These are phyloP conservation scores for Aspergillus pseudoterreus DNA, from an alignment of 2,329 filamentous ascomycete species.

Conservation along the genomic window DNA sequence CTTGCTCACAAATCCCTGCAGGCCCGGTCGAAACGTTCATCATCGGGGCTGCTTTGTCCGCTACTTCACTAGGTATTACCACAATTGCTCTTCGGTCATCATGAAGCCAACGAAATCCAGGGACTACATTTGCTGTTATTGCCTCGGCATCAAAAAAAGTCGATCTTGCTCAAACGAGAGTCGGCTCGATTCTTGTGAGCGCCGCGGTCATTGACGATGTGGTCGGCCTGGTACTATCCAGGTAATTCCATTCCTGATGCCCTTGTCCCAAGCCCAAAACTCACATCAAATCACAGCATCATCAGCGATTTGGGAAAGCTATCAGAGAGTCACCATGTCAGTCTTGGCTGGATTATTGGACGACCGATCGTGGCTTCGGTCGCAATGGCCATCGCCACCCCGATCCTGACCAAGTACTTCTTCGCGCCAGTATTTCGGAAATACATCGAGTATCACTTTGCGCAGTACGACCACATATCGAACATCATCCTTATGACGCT, in stretches of 20 bases:
- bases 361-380: slow-evolving; percentile 38
- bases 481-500: slow-evolving; percentile 35
- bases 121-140: slow-evolving; percentile 30
- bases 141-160: slow-evolving; percentile 29
- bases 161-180: slow-evolving; percentile 41
- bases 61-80: slow-evolving; percentile 25
- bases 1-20: neutral
- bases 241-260: slow-evolving; percentile 10
- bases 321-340: slow-evolving; percentile 14
- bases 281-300: slow-evolving; percentile 20
- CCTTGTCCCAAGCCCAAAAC: neutral
- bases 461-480: slow-evolving; percentile 29
- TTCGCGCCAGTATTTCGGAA: slow-evolving; percentile 37
- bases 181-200: slow-evolving; percentile 45
- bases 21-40: slow-evolving; percentile 32
- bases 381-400: slow-evolving; percentile 33
- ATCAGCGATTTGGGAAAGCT: slow-evolving; percentile 28
- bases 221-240: slow-evolving; percentile 39
- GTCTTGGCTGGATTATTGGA: slow-evolving; percentile 37
- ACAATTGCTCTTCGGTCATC: neutral
- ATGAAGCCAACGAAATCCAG: slow-evolving; percentile 5
- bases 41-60: slow-evolving; percentile 26
- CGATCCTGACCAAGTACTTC: slow-evolving; percentile 35
- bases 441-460: slow-evolving; percentile 33
- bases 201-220: slow-evolving; percentile 49